phyloP scores from a whole-genome alignment of 345 rosid genomes.

The Euphorbia lathyris region DNA sequence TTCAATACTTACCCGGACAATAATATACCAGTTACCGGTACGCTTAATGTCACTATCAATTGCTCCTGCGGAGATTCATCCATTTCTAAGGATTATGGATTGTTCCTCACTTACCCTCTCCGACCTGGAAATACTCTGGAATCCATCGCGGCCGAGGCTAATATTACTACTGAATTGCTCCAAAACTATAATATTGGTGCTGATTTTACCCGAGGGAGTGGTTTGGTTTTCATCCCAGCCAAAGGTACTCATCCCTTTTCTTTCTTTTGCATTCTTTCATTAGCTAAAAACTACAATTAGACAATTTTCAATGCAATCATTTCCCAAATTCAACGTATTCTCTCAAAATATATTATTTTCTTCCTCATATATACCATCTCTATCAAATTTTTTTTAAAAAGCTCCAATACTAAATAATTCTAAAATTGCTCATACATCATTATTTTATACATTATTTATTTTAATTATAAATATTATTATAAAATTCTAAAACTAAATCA shows the following conservation, averaged over 20 bases:
- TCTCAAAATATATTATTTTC: too few relatives aligned
- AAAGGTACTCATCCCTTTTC: conserved; percentile 40
- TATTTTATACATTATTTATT: too few relatives aligned
- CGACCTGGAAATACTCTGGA: conserved; percentile 46
- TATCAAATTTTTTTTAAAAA: too few relatives aligned
- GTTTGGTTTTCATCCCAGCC: conserved; percentile 64
- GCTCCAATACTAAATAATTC: too few relatives aligned
- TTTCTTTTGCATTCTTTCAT: too few relatives aligned
- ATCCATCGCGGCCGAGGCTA: conserved; percentile 32
- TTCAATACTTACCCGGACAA: conserved; percentile 28
- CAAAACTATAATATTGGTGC: conserved; percentile 51
- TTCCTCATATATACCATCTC: too few relatives aligned
- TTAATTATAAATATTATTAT: too few relatives aligned
- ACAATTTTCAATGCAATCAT: too few relatives aligned
- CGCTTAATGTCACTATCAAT: conserved; percentile 54
- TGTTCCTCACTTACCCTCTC: conserved; percentile 71
- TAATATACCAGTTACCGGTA: conserved; percentile 37
- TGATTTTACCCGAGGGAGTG: conserved; percentile 56
- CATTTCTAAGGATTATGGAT: conserved; percentile 48
- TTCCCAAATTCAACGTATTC: too few relatives aligned
- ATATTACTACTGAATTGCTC: conserved; percentile 37
- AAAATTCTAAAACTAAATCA: too few relatives aligned
- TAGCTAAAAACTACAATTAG: too few relatives aligned
- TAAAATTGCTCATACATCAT: too few relatives aligned
- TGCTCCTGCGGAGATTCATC: conserved; percentile 59